phyloP scores from a whole-genome alignment of 2,329 filamentous ascomycete genomes.

The Nemania sp. region DNA sequence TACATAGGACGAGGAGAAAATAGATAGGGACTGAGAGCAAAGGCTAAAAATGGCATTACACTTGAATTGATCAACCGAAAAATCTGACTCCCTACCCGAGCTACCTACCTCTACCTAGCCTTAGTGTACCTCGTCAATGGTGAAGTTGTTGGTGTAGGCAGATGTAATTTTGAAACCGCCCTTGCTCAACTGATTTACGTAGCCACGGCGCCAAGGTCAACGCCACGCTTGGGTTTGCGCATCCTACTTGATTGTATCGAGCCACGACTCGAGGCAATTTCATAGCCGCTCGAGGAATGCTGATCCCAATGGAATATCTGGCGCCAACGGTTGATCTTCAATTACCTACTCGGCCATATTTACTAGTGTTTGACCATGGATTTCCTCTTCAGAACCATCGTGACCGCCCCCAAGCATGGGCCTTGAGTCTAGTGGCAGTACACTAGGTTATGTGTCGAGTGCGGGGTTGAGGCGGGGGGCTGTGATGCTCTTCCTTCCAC shows the following conservation, averaged over 20 bases:
- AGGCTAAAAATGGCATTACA: too few species aligned
- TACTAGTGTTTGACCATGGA: slow-evolving; percentile 7
- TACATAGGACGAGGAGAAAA: not conserved
- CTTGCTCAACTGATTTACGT: not conserved
- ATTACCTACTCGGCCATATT: not conserved
- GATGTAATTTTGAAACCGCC: too few species aligned
- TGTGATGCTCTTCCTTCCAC: not conserved
- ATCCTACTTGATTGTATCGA: not conserved
- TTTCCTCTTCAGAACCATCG: slow-evolving; percentile 4
- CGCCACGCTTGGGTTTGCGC: not conserved
- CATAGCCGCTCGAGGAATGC: not conserved
- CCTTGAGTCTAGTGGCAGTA: too few species aligned
- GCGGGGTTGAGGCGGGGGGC: slow-evolving; percentile 12
- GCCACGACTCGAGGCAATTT: not conserved
- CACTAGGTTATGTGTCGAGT: not conserved
- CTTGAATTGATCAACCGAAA: too few species aligned
- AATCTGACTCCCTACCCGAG: too few species aligned
- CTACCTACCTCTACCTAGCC: too few species aligned
- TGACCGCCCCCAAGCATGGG: not conserved
- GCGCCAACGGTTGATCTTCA: not conserved
- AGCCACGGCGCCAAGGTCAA: not conserved
- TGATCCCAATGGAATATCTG: not conserved
- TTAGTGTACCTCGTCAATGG: too few species aligned
- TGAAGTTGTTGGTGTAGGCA: too few species aligned
- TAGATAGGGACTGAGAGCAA: not conserved